phyloP scores from a whole-genome alignment of 2,329 filamentous ascomycete genomes.

The Drechslera avenae region DNA sequence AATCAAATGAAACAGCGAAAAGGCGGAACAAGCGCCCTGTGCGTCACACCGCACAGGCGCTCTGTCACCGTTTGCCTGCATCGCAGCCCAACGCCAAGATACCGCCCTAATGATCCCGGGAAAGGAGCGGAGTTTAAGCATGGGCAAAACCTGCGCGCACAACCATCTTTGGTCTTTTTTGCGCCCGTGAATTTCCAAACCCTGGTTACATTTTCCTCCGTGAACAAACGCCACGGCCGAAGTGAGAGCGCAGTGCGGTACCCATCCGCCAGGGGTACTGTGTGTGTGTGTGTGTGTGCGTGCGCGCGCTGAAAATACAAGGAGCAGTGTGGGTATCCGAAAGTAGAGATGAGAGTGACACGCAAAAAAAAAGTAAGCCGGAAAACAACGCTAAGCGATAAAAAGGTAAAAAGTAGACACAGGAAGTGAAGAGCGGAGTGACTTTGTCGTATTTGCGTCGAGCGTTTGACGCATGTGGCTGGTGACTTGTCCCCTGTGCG shows the following conservation, averaged over 20 bases:
- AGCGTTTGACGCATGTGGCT: constrained; percentile 5
- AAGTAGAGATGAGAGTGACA: constrained; percentile 16
- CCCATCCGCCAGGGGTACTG: constrained; percentile 6
- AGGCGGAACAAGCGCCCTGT: neutral
- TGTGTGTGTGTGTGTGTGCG: too few species aligned
- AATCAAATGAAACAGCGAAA: neutral
- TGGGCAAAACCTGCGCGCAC: too few species aligned
- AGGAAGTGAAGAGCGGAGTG: constrained; percentile 28
- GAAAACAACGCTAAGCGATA: neutral
- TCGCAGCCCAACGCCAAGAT: constrained; percentile 17
- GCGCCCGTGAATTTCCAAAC: neutral
- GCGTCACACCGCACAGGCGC: constrained; percentile 7
- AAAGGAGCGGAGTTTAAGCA: constrained; percentile 1
- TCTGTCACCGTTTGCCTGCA: constrained; percentile 4
- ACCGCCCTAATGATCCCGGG: constrained; percentile 1
- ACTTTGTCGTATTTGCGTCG: neutral
- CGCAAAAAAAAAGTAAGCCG: constrained; percentile 4
- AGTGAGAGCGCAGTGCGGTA: constrained; percentile 14
- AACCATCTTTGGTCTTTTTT: too few species aligned
- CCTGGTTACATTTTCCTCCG: constrained; percentile 18
- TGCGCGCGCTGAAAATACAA: constrained; percentile 14
- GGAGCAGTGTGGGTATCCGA: constrained; percentile 33
- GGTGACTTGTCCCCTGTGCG: neutral
- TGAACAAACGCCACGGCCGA: constrained; percentile 25
- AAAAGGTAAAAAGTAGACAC: constrained; percentile 22